Evolutionary conservation across 441 rosid genomes (phyloP), one percentile per base, ranked within the genome.

Genomic region (Arabidopsis lyrata): DNA sequence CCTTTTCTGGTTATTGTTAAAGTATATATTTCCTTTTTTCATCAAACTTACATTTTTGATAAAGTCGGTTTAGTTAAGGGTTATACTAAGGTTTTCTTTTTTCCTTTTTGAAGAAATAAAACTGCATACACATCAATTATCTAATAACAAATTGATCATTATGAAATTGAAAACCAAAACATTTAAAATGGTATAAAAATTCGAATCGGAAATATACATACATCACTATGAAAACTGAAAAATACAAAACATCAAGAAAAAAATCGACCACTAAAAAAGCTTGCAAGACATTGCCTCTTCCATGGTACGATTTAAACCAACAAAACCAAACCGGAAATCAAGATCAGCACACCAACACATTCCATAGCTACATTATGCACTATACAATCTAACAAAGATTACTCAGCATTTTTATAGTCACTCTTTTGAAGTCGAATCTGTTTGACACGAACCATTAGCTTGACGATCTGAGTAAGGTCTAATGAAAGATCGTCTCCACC

Each of bases 401-500:
- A 63, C 75, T 68, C 70, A 70, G 18, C 52, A 15, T 36, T 32
- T 45, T 10, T 41, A 36, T 14, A 49, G 27, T 69, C 66, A 63
- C 66, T 77, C 76, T 64, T 58, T 58, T 39, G 72, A 63, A 50
- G 62, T 77, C 1, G 76, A 70, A 16, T 77, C 80, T 42, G 76
- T 41, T 27, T 71, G 68, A 65, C 48, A 14, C 34, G 45, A 52
- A 34, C 76, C 32, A 74, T 77, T 79, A 38, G 79, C 81, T 52
- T 82, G 88, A 58, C 84, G 76, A 69, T 89, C 93, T 9, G 75
- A 78, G 57, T 85, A 86, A 22, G 99, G 97, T 75, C 93, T 86
- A 63, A 92, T 76, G 70, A 95, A 95, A 9, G 99, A 84, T 72
- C 99, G 71, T 6, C 99, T 89, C 99, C 99, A 95, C 99, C 99